phyloP scores from a whole-genome alignment of 805 yeast species.

The Cyberlindnera nakhonratchasimensis region DNA sequence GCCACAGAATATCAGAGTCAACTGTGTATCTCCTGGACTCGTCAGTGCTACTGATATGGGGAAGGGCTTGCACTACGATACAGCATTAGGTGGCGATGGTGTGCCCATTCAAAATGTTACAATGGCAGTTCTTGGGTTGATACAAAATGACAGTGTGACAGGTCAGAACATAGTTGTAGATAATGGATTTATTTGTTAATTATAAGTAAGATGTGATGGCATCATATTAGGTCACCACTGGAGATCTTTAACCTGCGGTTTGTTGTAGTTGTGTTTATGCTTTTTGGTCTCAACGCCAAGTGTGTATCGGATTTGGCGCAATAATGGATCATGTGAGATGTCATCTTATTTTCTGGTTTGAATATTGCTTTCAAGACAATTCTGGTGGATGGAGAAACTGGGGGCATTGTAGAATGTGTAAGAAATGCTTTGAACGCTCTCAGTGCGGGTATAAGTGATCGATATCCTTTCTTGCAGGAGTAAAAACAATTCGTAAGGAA shows the following conservation, averaged over 20 bases:
- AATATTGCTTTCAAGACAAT: conserved; percentile 7
- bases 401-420: neutral
- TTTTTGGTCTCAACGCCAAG: neutral
- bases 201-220: neutral
- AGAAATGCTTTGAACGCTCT: conserved; percentile 13
- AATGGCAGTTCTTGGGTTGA: conserved; percentile 21
- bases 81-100: conserved; percentile 17
- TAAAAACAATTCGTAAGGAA: conserved; percentile 10
- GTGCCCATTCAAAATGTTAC: conserved; percentile 26
- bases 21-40: conserved; percentile 67
- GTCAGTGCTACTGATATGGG: conserved; percentile 63
- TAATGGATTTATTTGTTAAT: conserved; percentile 26
- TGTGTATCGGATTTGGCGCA: neutral
- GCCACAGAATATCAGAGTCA: conserved; percentile 51
- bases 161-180: conserved; percentile 32
- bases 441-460: conserved; percentile 18
- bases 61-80: conserved; percentile 17
- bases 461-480: conserved; percentile 10
- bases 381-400: conserved; percentile 2
- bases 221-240: conserved; percentile 7
- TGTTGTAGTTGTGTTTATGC: neutral
- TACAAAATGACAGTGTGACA: conserved; percentile 27
- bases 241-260: conserved; percentile 8
- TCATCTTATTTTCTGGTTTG: conserved; percentile 5
- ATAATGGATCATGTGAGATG: conserved; percentile 1